These are phyloP conservation scores for Wickerhamiella spandovensis DNA, from an alignment of 805 yeast species.

Conservation along the genomic window DNA sequence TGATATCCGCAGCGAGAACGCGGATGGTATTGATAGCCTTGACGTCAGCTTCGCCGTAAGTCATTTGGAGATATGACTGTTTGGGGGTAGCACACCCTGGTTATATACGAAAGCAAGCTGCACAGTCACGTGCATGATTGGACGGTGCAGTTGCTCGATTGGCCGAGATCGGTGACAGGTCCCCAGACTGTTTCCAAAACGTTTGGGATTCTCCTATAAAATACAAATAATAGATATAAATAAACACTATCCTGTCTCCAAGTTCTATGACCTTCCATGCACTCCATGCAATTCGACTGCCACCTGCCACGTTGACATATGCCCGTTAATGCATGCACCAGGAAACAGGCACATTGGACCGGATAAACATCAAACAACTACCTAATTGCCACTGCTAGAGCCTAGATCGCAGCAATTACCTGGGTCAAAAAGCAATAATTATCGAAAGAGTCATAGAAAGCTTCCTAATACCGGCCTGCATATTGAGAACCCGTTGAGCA, in stretches of 20 bases:
- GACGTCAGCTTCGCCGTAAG: conserved; percentile 47
- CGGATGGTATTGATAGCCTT: conserved; percentile 80
- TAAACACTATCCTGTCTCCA: not conserved
- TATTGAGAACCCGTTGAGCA: not conserved
- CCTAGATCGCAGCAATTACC: not conserved
- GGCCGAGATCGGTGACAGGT: not conserved
- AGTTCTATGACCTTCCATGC: not conserved
- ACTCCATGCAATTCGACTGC: not conserved
- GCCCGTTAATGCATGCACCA: not conserved
- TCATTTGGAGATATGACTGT: conserved; percentile 7
- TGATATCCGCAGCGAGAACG: conserved; percentile 75
- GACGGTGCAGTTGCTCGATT: not conserved
- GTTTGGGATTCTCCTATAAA: not conserved
- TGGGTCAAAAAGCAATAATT: not conserved
- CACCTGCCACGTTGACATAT: not conserved
- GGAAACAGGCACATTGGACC: not conserved
- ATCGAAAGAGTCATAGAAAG: no score
- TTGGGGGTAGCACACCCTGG: not conserved
- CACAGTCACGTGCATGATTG: not conserved
- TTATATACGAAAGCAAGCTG: not conserved
- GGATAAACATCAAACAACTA: not conserved
- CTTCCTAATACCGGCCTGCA: not conserved
- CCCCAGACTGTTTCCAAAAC: not conserved
- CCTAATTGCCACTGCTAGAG: no score
- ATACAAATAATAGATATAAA: not conserved